phyloP scores from a whole-genome alignment of 1,284 basidiomycete genomes.

The Volvariella surrecta region DNA sequence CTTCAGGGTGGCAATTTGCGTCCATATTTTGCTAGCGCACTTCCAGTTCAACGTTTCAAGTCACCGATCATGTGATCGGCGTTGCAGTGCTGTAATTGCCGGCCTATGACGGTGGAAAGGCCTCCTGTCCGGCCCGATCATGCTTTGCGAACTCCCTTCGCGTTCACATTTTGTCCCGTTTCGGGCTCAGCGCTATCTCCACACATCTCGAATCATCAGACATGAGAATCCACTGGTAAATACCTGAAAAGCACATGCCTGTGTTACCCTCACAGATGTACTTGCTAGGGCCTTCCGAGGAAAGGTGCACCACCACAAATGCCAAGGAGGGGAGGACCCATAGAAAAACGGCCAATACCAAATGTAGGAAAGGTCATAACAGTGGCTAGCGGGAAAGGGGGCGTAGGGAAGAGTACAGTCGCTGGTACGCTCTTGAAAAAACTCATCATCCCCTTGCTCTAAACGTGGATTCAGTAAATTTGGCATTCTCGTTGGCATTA shows the following conservation, averaged over 20 bases:
- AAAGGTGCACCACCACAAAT: conserved; percentile 41
- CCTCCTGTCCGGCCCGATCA: conserved; percentile 21
- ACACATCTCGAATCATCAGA: conserved; percentile 5
- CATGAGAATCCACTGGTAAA: conserved; percentile 30
- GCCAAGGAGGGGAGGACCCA: conserved; percentile 48
- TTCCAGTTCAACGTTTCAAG: no score
- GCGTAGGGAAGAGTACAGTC: conserved; percentile 94
- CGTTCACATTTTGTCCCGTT: no score
- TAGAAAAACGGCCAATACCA: conserved; percentile 51
- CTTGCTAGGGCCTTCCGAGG: conserved; percentile 42
- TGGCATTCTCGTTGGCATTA: conserved; percentile 69
- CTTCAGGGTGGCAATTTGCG: no score
- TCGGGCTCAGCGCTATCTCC: conserved; percentile 10
- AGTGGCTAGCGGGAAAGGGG: conserved; percentile 94
- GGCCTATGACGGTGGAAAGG: conserved; percentile 18
- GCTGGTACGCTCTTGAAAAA: conserved; percentile 45
- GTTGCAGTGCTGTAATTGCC: conserved; percentile 59
- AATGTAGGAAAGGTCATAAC: conserved; percentile 71
- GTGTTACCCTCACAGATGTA: conserved; percentile 5
- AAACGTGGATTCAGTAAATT: conserved; percentile 51
- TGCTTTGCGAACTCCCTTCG: no score
- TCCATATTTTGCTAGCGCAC: no score
- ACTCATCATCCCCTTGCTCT: conserved; percentile 6
- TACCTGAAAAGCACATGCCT: not conserved
- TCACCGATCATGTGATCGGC: no score